Conservation (phyloP, 2,329 filamentous ascomycete species). For the Pseudogymnoascus sp. region DNA sequence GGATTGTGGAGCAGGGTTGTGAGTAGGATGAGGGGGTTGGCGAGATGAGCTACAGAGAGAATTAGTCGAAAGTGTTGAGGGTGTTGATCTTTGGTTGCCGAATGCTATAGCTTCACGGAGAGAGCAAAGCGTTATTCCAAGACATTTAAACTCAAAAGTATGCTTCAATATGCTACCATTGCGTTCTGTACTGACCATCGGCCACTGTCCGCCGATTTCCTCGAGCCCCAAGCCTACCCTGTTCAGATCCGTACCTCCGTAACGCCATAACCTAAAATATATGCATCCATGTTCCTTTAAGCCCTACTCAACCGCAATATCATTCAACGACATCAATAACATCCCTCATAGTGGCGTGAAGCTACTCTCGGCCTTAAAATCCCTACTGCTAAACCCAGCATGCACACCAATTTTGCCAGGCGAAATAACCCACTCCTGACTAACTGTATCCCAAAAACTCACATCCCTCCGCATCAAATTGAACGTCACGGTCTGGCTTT, state of each 20-base stretch:
- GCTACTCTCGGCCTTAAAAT: slow-evolving; percentile 14
- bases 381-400: slow-evolving; percentile 28
- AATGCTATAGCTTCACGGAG: neutral
- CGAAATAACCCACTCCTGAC: slow-evolving; percentile 61
- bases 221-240: neutral
- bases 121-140: neutral
- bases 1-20: neutral
- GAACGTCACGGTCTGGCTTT: slow-evolving; percentile 38
- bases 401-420: slow-evolving; percentile 30
- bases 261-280: neutral
- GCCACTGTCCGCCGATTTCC: neutral
- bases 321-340: neutral
- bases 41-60: neutral
- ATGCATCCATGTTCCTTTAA: neutral
- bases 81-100: neutral
- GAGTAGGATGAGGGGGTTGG: neutral
- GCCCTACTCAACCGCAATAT: neutral
- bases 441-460: slow-evolving; percentile 60
- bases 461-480: slow-evolving; percentile 57
- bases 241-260: neutral
- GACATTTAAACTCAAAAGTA: neutral
- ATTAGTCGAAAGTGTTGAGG: neutral
- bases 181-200: neutral
- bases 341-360: neutral
- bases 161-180: neutral